Conservation (phyloP, 352 stramenopile species). For the Phytopythium boreale region DNA sequence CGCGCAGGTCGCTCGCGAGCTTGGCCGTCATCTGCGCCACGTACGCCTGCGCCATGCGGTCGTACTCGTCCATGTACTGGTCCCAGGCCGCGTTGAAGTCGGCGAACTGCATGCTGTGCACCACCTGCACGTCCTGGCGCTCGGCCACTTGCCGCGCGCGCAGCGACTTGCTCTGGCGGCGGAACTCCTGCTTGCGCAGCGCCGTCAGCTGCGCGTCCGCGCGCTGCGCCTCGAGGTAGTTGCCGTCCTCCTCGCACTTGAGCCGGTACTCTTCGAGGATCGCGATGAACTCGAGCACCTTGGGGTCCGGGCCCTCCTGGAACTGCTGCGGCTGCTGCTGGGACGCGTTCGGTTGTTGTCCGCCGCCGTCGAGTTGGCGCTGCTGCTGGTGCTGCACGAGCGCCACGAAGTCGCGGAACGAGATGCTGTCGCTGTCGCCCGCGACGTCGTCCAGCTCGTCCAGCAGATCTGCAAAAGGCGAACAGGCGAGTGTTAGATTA, state of each 20-base stretch:
- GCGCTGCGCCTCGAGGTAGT: conserved; percentile 91
- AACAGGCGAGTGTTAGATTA: background rate
- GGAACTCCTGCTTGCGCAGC: conserved; percentile 90
- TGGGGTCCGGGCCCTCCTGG: conserved; percentile 75
- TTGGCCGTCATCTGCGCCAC: conserved; percentile 94
- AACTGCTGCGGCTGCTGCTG: conserved; percentile 25
- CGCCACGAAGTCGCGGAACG: conserved; percentile 63
- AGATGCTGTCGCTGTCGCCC: conserved; percentile 48
- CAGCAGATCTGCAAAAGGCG: conserved; percentile 40
- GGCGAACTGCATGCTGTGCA: conserved; percentile 94
- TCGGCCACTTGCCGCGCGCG: conserved; percentile 89
- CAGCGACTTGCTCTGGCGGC: conserved; percentile 90
- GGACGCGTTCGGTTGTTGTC: background rate
- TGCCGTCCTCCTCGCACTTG: conserved; percentile 93
- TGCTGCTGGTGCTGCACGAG: conserved; percentile 43
- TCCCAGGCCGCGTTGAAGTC: conserved; percentile 95
- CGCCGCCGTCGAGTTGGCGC: conserved; percentile 12
- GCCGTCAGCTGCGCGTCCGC: conserved; percentile 86
- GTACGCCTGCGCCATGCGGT: conserved; percentile 93
- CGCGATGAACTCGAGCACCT: conserved; percentile 92
- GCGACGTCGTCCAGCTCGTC: conserved; percentile 65
- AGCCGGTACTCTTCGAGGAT: conserved; percentile 93
- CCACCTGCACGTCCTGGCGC: conserved; percentile 93
- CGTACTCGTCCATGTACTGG: conserved; percentile 94
- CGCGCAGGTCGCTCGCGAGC: conserved; percentile 76